Evolutionary conservation across 2,329 filamentous ascomycete genomes (phyloP).

Genomic region (Talaromyces rugulosus): DNA sequence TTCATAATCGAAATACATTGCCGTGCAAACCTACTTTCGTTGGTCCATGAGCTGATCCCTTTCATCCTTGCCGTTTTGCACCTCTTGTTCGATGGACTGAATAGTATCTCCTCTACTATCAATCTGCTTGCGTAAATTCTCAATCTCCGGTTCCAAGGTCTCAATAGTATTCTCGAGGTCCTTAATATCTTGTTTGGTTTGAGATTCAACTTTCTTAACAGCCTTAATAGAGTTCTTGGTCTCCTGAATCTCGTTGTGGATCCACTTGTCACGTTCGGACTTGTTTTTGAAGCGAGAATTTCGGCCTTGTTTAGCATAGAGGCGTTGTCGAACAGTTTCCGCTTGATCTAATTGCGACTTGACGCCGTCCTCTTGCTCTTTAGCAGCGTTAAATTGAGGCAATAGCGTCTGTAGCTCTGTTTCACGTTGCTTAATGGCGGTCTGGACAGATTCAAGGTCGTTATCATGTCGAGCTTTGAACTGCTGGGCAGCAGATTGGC

Average conservation of each 20-base stretch:
- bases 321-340: conserved; percentile 68
- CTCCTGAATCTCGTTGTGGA: conserved; percentile 75
- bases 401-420: conserved; percentile 68
- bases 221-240: conserved; percentile 70
- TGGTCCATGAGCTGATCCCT: conserved; percentile 79
- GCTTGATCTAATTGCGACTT: conserved; percentile 70
- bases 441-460: conserved; percentile 67
- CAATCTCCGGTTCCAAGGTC: conserved; percentile 68
- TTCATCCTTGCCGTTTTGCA: conserved; percentile 71
- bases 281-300: conserved; percentile 85
- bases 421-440: conserved; percentile 72
- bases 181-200: conserved; percentile 77
- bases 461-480: conserved; percentile 65
- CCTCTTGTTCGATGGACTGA: conserved; percentile 66
- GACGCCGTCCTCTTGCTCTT: conserved; percentile 66
- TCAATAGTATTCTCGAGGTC: conserved; percentile 68
- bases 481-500: conserved; percentile 72
- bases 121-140: conserved; percentile 65
- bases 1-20: neutral
- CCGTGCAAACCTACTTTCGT: conserved; percentile 56
- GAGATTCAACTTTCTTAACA: conserved; percentile 78
- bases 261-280: conserved; percentile 77
- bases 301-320: conserved; percentile 89
- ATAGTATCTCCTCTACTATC: conserved; percentile 75
- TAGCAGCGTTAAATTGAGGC: conserved; percentile 71